These are phyloP conservation scores for Apiospora koreana DNA, from an alignment of 2,329 filamentous ascomycete genomes.

Conservation along the genomic window DNA sequence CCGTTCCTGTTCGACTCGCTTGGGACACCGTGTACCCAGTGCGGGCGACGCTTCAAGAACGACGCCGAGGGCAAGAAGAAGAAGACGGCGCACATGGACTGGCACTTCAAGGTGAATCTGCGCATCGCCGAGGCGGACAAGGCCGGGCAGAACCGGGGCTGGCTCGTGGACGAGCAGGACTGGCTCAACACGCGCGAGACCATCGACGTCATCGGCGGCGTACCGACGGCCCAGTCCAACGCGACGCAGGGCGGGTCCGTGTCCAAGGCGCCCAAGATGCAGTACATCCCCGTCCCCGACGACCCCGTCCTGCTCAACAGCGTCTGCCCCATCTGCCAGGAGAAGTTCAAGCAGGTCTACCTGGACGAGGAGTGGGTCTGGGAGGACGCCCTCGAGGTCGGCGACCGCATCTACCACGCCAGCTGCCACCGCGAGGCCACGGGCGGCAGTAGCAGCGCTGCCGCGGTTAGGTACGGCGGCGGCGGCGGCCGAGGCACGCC, in stretches of 20 bases:
- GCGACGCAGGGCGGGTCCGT: constrained; percentile 38
- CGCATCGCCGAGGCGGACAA: constrained; percentile 84
- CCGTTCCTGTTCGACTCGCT: constrained; percentile 76
- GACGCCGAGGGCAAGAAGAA: constrained; percentile 78
- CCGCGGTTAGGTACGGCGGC: constrained; percentile 17
- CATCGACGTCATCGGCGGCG: constrained; percentile 63
- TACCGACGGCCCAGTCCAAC: constrained; percentile 37
- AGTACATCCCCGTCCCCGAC: constrained; percentile 83
- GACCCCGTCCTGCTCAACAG: constrained; percentile 73
- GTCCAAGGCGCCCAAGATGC: constrained; percentile 55
- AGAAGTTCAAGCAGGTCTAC: constrained; percentile 91
- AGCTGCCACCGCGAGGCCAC: constrained; percentile 85
- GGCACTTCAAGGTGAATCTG: constrained; percentile 95
- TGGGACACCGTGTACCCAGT: constrained; percentile 87
- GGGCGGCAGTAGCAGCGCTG: constrained; percentile 29
- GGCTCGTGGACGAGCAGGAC: constrained; percentile 92
- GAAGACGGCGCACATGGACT: constrained; percentile 93
- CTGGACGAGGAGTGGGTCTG: constrained; percentile 96
- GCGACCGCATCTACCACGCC: constrained; percentile 81
- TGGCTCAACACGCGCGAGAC: constrained; percentile 87
- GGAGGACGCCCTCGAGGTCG: constrained; percentile 82
- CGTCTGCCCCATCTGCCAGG: constrained; percentile 91
- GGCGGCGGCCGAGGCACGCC: constrained; percentile 52
- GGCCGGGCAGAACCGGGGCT: constrained; percentile 86
- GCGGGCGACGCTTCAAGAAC: constrained; percentile 80